Base-by-base conservation (phyloP, 352 stramenopile species). In the Saprolegnia diclina region DNA sequence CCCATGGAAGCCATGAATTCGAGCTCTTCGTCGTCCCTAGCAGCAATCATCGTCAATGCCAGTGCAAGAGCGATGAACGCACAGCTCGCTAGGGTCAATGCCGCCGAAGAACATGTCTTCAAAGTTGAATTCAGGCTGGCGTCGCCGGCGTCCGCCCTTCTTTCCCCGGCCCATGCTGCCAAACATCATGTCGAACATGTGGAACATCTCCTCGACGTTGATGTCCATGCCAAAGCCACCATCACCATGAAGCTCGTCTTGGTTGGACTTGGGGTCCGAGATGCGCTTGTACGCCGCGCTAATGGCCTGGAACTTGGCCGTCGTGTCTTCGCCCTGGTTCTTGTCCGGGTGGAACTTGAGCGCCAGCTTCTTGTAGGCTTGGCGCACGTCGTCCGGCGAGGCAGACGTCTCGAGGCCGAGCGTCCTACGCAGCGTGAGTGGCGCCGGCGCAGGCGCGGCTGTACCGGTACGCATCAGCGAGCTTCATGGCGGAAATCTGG, bases 311-410 rank as follows among this genome's bases (percentile, higher is more conserved):
- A 66, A 66, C 42, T 35, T 26, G 5, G 22, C 57, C 19, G 57
- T 66, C 40, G 57, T 55, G 44, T 66, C 57, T 19, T 35, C 21
- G 18, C 55, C 57, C 38, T 38, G 21, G 29, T 66, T 66, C 22
- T 66, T 66, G 57, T 66, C 57, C 11, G 57, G 57, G 50, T 66
- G 57, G 29, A 54, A 66, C 40, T 66, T 48, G 13, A 66, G 40
- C 22, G 57, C 57, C n/a, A 66, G 50, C 14, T 42, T 40, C 44
- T 66, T 66, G 40, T 66, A 66, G 0, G 57, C 57, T 7, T 54
- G 7, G 21, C 57, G 57, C 16, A 54, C 57, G 24, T 66, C 40
- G 26, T 66, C 57, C 14, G 21, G 18, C 19, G 19, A 54, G 13
- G 57, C 35, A 21, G 21, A 40, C 14, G n/a, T 19, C 11, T 21